phyloP scores from a whole-genome alignment of 2,329 filamentous ascomycete genomes.

The Phoma herbarum region DNA sequence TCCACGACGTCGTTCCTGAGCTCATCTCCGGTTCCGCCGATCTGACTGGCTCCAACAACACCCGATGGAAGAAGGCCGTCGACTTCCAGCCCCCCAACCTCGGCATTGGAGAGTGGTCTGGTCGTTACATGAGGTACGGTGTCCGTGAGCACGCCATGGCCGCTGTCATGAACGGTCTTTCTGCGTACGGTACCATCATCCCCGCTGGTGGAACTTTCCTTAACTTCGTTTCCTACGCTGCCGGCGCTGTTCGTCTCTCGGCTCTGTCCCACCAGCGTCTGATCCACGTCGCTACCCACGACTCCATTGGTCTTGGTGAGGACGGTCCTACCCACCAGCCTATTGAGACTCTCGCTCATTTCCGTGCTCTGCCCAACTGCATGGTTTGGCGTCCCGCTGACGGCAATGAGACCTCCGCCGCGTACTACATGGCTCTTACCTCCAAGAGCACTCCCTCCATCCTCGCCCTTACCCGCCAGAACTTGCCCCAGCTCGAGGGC shows the following conservation, averaged over 20 bases:
- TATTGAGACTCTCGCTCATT: conserved; percentile 97
- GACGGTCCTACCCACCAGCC: conserved; percentile 99
- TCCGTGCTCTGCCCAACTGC: conserved; percentile 98
- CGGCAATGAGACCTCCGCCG: conserved; percentile 96
- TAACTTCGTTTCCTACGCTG: conserved; percentile 98
- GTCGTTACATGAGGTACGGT: conserved; percentile 92
- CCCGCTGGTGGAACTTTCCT: conserved; percentile 97
- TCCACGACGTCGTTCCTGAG: conserved; percentile 84
- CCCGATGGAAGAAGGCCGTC: conserved; percentile 93
- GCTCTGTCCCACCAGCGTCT: conserved; percentile 88
- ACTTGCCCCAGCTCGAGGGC: conserved; percentile 96
- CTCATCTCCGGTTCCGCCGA: conserved; percentile 96
- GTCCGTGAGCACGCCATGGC: conserved; percentile 93
- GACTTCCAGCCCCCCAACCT: conserved; percentile 94
- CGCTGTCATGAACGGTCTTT: conserved; percentile 92
- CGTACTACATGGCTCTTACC: conserved; percentile 94
- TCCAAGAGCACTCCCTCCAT: conserved; percentile 91
- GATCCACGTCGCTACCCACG: conserved; percentile 97
- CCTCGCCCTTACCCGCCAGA: conserved; percentile 94
- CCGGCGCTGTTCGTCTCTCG: conserved; percentile 92
- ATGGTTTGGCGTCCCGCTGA: conserved; percentile 99
- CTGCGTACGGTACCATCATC: conserved; percentile 93
- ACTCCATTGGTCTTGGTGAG: conserved; percentile 98
- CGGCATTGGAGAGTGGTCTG: conserved; percentile 86
- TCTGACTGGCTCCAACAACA: conserved; percentile 98